Percentiles rank a stretch among this genome's conserved stretches.
Evolutionary conservation across 768 basidiomycete genomes (phyloP).

Genomic region (Paxillus involutus): DNA sequence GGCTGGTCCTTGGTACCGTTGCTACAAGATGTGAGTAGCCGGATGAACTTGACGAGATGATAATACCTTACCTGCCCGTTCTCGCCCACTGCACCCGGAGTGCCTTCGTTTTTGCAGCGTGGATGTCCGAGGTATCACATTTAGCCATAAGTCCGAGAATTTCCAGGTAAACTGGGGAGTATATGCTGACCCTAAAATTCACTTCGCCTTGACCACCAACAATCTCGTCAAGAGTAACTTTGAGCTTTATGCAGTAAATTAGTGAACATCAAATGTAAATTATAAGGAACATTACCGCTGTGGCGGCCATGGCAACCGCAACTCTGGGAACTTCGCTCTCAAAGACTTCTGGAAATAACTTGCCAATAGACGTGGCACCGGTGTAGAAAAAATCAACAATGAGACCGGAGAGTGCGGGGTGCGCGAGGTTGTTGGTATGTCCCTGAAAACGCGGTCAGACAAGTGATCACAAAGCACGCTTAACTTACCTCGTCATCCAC

Average conservation of each 20-base stretch:
- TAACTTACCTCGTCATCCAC: background rate
- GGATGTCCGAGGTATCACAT: background rate
- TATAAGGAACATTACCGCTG: too few relatives aligned
- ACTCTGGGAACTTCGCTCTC: background rate
- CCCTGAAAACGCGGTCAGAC: background rate
- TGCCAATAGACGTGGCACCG: background rate
- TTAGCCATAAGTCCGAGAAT: slow-evolving; percentile 1
- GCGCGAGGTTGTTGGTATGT: slow-evolving; percentile 1
- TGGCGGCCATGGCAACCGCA: background rate
- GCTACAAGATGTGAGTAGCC: too few relatives aligned
- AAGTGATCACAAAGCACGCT: too few relatives aligned
- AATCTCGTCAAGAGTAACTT: too few relatives aligned
- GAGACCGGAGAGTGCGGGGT: background rate
- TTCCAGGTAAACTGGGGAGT: background rate
- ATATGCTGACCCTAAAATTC: background rate
- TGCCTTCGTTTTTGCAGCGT: background rate
- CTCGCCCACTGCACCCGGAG: background rate
- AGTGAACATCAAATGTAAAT: too few relatives aligned
- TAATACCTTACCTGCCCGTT: background rate
- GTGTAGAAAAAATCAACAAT: slow-evolving; percentile 6
- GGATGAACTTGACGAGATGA: too few relatives aligned
- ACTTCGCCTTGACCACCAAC: too few relatives aligned
- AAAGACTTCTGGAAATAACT: background rate
- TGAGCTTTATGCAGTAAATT: too few relatives aligned
- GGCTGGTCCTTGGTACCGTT: too few relatives aligned